Evolutionary conservation across 352 stramenopile genomes (phyloP), one percentile per base, ranked within the genome.

Genomic region (Pythium utonaiense): DNA sequence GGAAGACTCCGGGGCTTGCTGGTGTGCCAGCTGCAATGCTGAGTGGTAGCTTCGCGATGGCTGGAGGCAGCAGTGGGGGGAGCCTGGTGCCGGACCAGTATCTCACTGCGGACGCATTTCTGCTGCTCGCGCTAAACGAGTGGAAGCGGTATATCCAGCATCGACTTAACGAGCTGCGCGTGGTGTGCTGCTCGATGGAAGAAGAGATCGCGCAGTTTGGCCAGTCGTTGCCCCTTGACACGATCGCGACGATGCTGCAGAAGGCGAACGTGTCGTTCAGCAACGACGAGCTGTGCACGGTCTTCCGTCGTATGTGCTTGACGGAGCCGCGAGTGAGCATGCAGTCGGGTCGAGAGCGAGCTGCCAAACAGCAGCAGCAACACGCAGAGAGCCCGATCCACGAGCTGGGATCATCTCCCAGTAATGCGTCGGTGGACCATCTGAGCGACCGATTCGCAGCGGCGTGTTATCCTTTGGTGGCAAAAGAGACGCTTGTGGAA

Each of bases 121-220:
- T 94, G 0, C 65, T 92, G 3, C 34, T 91, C 1, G 71, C 74
- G 8, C 40, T 92, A 10, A 40, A 74, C 16, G 84, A 94, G 57
- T 94, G 84, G 82, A 75, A 85, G 33, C 71, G 69, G 3, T 91
- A 91, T 54, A 67, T 92, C 14, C 66, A 87, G 19, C 58, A 78
- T n/a, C 75, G 79, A 12, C 77, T 94, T 49, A 82, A 88, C 57
- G 80, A 90, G 30, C 57, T 94, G 3, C 75, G 77, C 6, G 71
- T 88, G 16, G 69, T 78, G 13, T 90, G 79, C 49, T 85, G 71
- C 55, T 65, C 62, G 16, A 73, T 83, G 28, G 74, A 89, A 27
- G 77, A 83, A 25, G 79, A 90, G 13, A 70, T 90, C 40, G 41
- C 54, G 0, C 74, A 78, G 1, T 85, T 89, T 53, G 78, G 83